Evolutionary conservation across 257 asterid species (phyloP).

Genomic region (Handroanthus guayacan): DNA sequence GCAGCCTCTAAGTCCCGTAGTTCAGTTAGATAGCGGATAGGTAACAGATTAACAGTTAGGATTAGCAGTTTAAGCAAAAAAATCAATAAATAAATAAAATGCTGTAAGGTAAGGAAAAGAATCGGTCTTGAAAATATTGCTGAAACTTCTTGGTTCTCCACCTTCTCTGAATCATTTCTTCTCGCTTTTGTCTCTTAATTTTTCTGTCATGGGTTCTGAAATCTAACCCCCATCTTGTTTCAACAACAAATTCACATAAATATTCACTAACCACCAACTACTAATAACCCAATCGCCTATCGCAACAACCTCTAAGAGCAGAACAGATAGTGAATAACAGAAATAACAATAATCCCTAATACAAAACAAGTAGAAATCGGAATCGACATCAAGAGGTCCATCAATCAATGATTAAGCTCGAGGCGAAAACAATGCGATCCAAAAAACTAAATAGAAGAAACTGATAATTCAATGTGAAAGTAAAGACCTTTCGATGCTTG

Average conservation of each 20-base stretch:
- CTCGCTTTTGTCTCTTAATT: neutral
- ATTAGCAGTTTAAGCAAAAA: neutral
- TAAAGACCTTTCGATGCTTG: slow-evolving; percentile 67
- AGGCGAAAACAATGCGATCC: slow-evolving; percentile 3
- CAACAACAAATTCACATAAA: neutral
- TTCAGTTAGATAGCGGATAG: neutral
- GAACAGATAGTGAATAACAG: neutral
- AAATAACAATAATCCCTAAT: neutral
- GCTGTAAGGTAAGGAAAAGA: neutral
- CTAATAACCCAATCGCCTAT: neutral
- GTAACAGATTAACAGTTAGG: too few relatives aligned
- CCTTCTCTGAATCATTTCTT: neutral
- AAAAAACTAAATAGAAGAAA: neutral
- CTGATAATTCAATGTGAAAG: slow-evolving; percentile 11
- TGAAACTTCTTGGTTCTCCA: neutral
- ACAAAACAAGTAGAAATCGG: neutral
- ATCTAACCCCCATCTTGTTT: neutral
- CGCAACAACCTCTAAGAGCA: neutral
- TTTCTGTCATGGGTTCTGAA: neutral
- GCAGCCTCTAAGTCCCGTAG: neutral
- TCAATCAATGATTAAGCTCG: neutral
- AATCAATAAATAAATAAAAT: neutral
- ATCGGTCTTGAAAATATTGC: neutral
- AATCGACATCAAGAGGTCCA: neutral
- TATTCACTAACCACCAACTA: slow-evolving; percentile 11